phyloP scores from a whole-genome alignment of 1,284 basidiomycete genomes.

The Cutaneotrichosporon spelunceum region DNA sequence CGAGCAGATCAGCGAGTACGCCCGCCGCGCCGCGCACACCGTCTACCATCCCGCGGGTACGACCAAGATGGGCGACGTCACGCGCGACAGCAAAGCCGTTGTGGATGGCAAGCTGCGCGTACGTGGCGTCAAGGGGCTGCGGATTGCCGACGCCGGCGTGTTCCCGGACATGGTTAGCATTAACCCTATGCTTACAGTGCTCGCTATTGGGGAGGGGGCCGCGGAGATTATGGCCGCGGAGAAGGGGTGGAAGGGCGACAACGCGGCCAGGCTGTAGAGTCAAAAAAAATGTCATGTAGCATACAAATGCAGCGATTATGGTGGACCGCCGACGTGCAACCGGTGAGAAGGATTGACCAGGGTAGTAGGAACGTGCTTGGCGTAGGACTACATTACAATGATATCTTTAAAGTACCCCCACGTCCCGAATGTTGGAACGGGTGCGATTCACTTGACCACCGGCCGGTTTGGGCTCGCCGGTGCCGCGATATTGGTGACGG shows the following conservation, averaged over 20 bases:
- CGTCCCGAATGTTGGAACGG: too few species aligned
- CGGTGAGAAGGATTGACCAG: too few species aligned
- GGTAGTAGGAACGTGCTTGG: too few species aligned
- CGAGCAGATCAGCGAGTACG: constrained; percentile 25
- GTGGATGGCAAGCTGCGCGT: constrained; percentile 21
- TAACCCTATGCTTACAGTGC: constrained; percentile 27
- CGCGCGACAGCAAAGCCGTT: constrained; percentile 15
- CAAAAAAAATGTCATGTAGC: background rate
- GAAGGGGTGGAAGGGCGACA: constrained; percentile 24
- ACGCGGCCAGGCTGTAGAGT: constrained; percentile 15
- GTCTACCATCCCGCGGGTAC: constrained; percentile 28
- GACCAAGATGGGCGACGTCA: constrained; percentile 17
- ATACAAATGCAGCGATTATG: background rate
- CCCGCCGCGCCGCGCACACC: constrained; percentile 24
- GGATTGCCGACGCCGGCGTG: constrained; percentile 24
- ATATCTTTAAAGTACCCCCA: too few species aligned
- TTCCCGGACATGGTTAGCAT: constrained; percentile 26
- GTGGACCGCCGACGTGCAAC: too few species aligned
- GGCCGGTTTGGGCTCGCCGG: too few species aligned
- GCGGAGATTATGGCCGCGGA: constrained; percentile 22
- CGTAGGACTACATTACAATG: too few species aligned
- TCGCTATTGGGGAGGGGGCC: constrained; percentile 21
- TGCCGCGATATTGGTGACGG: too few species aligned
- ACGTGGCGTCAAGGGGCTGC: constrained; percentile 22
- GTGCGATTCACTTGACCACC: too few species aligned